Base-by-base conservation (phyloP, 106 monocot species). In the Posidonia australis region DNA sequence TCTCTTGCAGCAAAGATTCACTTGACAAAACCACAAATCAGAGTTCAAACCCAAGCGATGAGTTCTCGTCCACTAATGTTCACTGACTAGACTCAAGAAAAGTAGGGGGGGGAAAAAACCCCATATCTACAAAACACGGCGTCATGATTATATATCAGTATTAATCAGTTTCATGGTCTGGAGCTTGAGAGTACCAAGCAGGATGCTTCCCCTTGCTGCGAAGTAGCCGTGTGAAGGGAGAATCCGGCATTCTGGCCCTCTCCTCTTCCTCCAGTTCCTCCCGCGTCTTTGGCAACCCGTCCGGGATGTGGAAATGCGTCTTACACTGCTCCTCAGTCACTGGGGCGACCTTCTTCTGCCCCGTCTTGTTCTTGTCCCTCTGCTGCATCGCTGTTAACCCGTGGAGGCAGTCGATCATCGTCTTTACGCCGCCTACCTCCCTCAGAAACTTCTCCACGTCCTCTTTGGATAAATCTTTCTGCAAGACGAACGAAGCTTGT, bases 221-320 rank as follows among this genome's bases (percentile, higher is more conserved):
- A 13, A 86, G 89, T 0, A 94, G 70, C 44, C 80, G 79, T 3
- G 89, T 90, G 72, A 71, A 82, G 2, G 83, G 63, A 16, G 94
- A 90, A 22, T 86, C 84, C 0, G 86, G 86, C 94, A 89, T 84
- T 64, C 42, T 72, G 2, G 68, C 81, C 51, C 68, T 69, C 66
- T 84, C 86, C 69, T 86, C 89, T 66, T 94, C 89, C 24, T 84
- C 86, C 18, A 94, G 63, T 54, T 94, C 94, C 44, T 86, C 80
- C 44, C 44, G 46, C 0, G 86, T 84, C 46, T 86, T 86, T 0
- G 94, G 89, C 46, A 94, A 26, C 32, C 89, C 83, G 57, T 94
- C 86, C 13, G 94, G 94, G 10, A 86, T 69, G 18, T 65, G 91
- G 56, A 66, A 81, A 13, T 60, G 80, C 21, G 45, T 67, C 32